Conservation (phyloP, 169 alveolate species). For the Ichthyophthirius multifiliis region DNA sequence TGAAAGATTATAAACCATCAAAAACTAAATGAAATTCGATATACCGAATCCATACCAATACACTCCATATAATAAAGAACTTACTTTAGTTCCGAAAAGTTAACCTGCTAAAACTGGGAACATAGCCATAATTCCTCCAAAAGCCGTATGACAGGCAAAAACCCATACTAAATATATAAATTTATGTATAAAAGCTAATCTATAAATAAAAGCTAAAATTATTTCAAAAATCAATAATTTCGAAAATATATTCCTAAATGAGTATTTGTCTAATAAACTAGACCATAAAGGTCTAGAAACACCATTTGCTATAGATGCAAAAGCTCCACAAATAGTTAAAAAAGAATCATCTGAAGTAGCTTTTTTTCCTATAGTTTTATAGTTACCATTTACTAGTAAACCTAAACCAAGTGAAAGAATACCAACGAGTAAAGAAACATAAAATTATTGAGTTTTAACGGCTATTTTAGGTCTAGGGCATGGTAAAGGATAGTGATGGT, state of each 20-base stretch:
- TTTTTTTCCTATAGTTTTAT: neutral
- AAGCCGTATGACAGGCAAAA: neutral
- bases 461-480: too few relatives aligned
- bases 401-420: slow-evolving; percentile 3
- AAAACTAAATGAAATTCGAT: neutral
- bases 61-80: neutral
- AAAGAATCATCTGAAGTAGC: neutral
- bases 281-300: slow-evolving; percentile 2
- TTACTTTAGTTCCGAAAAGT: neutral
- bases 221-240: neutral
- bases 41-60: slow-evolving; percentile 12
- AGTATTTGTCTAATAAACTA: neutral
- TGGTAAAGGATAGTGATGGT: too few relatives aligned
- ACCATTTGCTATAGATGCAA: slow-evolving; percentile 3
- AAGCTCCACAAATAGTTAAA: neutral
- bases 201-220: neutral
- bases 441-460: neutral
- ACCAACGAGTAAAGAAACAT: neutral
- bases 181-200: neutral
- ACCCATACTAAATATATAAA: neutral
- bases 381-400: neutral
- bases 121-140: slow-evolving; percentile 8
- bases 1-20: neutral
- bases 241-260: neutral
- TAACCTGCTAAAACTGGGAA: neutral